Evolutionary conservation across 2,329 filamentous ascomycete species (phyloP).

Genomic region (Beauveria sp.): DNA sequence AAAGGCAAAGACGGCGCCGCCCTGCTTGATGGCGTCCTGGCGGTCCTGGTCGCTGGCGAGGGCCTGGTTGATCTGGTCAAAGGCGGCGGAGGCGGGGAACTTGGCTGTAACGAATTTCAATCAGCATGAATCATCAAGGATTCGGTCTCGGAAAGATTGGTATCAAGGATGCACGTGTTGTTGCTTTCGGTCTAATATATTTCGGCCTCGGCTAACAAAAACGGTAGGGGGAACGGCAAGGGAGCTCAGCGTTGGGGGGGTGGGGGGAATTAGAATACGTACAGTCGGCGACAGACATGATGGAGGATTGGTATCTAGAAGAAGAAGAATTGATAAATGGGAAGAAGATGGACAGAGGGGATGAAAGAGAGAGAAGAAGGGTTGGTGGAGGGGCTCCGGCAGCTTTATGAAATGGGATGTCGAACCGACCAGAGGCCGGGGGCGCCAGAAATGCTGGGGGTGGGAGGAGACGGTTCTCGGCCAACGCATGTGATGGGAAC

Average conservation of each 20-base stretch:
- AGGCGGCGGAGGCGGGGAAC: slow-evolving; percentile 85
- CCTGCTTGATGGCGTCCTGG: slow-evolving; percentile 85
- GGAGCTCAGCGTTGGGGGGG: neutral
- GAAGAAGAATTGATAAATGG: neutral
- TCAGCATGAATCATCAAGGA: neutral
- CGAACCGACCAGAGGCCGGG: neutral
- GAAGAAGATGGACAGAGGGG: neutral
- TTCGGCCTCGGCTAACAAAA: neutral
- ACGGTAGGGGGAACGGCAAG: neutral
- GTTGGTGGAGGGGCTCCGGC: neutral
- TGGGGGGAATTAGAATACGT: neutral
- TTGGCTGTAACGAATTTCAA: slow-evolving; percentile 48
- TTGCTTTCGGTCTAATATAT: too few species aligned
- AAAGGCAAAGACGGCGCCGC: slow-evolving; percentile 82
- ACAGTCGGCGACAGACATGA: slow-evolving; percentile 12
- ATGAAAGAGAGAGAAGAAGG: neutral
- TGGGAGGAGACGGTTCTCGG: neutral
- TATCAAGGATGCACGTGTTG: neutral
- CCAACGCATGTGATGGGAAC: slow-evolving; percentile 26
- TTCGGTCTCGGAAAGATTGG: neutral
- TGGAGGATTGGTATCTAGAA: slow-evolving; percentile 2
- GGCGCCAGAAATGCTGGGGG: neutral
- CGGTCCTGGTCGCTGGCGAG: slow-evolving; percentile 66
- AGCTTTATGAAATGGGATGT: slow-evolving; percentile 10
- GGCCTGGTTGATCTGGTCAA: slow-evolving; percentile 74